Conservation (phyloP, 2,329 filamentous ascomycete genomes). For the Cladosporium phlei region DNA sequence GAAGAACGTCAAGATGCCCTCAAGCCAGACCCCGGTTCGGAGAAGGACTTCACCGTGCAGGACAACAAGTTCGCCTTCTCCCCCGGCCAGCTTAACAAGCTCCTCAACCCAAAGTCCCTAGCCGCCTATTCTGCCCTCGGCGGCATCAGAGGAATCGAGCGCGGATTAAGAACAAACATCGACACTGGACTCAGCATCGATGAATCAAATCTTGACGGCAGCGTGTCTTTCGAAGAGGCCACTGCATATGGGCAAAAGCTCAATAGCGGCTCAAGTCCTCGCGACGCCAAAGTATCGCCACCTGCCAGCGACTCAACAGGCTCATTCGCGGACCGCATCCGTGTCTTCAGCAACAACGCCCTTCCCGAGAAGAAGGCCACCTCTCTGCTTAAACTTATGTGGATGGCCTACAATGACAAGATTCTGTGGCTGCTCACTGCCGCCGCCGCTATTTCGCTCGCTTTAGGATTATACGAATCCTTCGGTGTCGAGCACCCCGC, state of each 20-base stretch:
- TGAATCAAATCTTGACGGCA: slow-evolving; percentile 61
- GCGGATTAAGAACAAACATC: slow-evolving; percentile 63
- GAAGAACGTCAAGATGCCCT: slow-evolving; percentile 54
- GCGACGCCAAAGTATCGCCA: slow-evolving; percentile 13
- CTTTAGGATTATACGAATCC: slow-evolving; percentile 66
- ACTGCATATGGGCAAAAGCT: slow-evolving; percentile 26
- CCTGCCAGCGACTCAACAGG: slow-evolving; percentile 25
- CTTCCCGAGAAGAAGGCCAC: slow-evolving; percentile 67
- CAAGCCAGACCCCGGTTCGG: slow-evolving; percentile 68
- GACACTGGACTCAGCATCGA: slow-evolving; percentile 65
- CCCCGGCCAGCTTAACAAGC: slow-evolving; percentile 73
- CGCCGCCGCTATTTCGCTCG: slow-evolving; percentile 67
- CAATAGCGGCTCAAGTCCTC: slow-evolving; percentile 9
- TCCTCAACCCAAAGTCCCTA: slow-evolving; percentile 74
- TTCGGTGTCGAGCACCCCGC: slow-evolving; percentile 50
- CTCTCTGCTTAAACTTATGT: slow-evolving; percentile 65
- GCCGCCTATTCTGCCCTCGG: slow-evolving; percentile 71
- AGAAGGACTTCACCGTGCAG: slow-evolving; percentile 69
- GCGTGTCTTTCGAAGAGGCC: slow-evolving; percentile 64
- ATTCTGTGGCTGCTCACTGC: slow-evolving; percentile 67
- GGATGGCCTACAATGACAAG: slow-evolving; percentile 80
- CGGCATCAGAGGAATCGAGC: slow-evolving; percentile 67
- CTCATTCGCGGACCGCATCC: slow-evolving; percentile 60
- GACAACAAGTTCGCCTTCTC: slow-evolving; percentile 83
- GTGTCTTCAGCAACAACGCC: slow-evolving; percentile 65